Evolutionary conservation across 2,329 filamentous ascomycete genomes (phyloP).

Genomic region (Exophiala calicioides): DNA sequence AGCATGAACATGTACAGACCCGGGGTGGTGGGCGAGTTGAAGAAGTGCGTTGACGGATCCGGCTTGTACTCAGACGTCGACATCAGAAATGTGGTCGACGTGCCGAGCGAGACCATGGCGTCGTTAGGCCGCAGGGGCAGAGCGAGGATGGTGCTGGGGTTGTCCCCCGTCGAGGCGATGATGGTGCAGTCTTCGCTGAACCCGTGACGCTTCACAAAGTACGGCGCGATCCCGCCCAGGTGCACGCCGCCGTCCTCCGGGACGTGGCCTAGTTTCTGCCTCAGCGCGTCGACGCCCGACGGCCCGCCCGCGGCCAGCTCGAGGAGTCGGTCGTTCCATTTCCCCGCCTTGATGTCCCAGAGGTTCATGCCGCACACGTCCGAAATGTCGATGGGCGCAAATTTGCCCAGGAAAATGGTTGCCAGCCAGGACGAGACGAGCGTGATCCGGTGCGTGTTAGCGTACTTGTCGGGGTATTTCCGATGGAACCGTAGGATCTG

Average conservation of each 20-base stretch:
- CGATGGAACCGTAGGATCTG: conserved; percentile 88
- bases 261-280: conserved; percentile 76
- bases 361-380: conserved; percentile 97
- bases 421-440: conserved; percentile 95
- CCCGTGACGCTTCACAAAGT: conserved; percentile 77
- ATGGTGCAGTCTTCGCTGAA: conserved; percentile 75
- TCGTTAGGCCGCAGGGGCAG: conserved; percentile 84
- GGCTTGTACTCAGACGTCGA: conserved; percentile 88
- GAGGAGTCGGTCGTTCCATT: conserved; percentile 75
- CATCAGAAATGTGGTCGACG: conserved; percentile 97
- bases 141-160: conserved; percentile 90
- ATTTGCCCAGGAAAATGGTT: conserved; percentile 78
- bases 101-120: conserved; percentile 92
- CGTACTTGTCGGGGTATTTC: conserved; percentile 78
- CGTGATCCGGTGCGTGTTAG: conserved; percentile 78
- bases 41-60: conserved; percentile 91
- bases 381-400: conserved; percentile 89
- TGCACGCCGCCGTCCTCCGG: conserved; percentile 76
- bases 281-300: conserved; percentile 65
- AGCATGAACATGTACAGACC: conserved; percentile 99
- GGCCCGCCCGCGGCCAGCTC: conserved; percentile 71
- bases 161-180: conserved; percentile 90
- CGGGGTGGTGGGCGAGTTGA: conserved; percentile 90
- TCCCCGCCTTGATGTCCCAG: conserved; percentile 78
- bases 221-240: conserved; percentile 72